Percentiles rank a stretch among this genome's conserved stretches.
Conservation (phyloP, 1,284 basidiomycete genomes). For the Mycosarcoma maydis region DNA sequence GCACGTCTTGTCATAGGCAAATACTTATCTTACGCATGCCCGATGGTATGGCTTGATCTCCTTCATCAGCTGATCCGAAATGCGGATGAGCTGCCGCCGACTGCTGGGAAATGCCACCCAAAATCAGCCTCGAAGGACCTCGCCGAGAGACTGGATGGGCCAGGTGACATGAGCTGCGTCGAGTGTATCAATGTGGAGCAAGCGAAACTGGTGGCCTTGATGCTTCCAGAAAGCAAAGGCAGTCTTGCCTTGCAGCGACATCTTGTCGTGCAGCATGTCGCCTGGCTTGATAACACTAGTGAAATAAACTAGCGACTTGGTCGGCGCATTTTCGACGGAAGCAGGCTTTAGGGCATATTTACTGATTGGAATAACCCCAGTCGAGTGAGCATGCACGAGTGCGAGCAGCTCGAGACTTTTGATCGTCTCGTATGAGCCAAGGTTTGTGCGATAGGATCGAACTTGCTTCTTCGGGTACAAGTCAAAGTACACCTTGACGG, state of each 20-base stretch:
- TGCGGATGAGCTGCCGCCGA: too few species aligned
- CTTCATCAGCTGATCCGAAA: too few species aligned
- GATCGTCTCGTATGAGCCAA: background rate
- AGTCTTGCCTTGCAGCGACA: background rate
- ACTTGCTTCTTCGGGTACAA: background rate
- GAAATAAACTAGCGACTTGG: slow-evolving; percentile 5
- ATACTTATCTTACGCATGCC: too few species aligned
- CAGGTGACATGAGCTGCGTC: background rate
- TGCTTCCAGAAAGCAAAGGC: slow-evolving; percentile 15
- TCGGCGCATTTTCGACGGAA: background rate
- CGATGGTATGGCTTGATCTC: too few species aligned
- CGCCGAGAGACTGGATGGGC: background rate
- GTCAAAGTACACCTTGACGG: background rate
- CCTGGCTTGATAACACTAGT: slow-evolving; percentile 8
- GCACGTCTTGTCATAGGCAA: too few species aligned
- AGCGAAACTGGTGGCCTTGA: background rate
- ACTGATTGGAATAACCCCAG: slow-evolving; percentile 5
- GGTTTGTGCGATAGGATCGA: slow-evolving; percentile 3
- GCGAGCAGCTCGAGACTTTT: slow-evolving; percentile 1
- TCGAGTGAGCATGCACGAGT: background rate
- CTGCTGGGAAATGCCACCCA: background rate
- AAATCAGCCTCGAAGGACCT: background rate
- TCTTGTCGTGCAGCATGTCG: background rate
- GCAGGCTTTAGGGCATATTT: too few species aligned
- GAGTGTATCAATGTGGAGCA: slow-evolving; percentile 13